These are phyloP conservation scores for Penicillium glabrum DNA, from an alignment of 2,329 filamentous ascomycete genomes.

Conservation along the genomic window DNA sequence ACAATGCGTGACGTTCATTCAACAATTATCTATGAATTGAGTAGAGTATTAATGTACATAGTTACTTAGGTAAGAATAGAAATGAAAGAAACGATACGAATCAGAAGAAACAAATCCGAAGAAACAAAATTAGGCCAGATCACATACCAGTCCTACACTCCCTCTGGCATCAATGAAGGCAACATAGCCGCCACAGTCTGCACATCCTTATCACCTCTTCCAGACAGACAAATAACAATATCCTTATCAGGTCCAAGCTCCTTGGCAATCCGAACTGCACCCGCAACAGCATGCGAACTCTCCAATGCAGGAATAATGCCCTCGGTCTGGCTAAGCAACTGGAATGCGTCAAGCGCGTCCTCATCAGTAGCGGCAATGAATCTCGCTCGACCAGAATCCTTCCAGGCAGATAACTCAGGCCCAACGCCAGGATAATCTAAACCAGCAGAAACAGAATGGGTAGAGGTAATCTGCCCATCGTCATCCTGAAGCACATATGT, in stretches of 20 bases:
- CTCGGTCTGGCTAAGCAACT: constrained; percentile 78
- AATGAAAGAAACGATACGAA: too few species aligned
- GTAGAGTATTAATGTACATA: too few species aligned
- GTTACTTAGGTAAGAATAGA: too few species aligned
- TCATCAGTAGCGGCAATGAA: constrained; percentile 88
- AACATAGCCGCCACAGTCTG: constrained; percentile 92
- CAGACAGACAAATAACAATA: constrained; percentile 86
- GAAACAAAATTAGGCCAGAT: too few species aligned
- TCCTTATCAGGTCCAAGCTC: constrained; percentile 82
- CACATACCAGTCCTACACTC: neutral
- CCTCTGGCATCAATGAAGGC: constrained; percentile 3
- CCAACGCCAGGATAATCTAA: constrained; percentile 95
- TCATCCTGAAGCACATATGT: constrained; percentile 90
- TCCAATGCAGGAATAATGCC: constrained; percentile 95
- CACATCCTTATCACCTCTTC: constrained; percentile 94
- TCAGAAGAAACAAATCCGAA: too few species aligned
- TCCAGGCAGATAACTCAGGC: constrained; percentile 86
- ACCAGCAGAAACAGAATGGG: constrained; percentile 89
- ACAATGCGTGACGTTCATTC: too few species aligned
- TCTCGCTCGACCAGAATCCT: constrained; percentile 77
- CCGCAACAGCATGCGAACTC: constrained; percentile 84
- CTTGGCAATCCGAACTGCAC: constrained; percentile 83
- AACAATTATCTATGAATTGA: too few species aligned
- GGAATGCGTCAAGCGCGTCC: constrained; percentile 82
- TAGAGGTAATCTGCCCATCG: constrained; percentile 86